These are phyloP conservation scores for Fistulifera pelliculosa DNA, from an alignment of 108 stramenopile species.

Conservation along the genomic window DNA sequence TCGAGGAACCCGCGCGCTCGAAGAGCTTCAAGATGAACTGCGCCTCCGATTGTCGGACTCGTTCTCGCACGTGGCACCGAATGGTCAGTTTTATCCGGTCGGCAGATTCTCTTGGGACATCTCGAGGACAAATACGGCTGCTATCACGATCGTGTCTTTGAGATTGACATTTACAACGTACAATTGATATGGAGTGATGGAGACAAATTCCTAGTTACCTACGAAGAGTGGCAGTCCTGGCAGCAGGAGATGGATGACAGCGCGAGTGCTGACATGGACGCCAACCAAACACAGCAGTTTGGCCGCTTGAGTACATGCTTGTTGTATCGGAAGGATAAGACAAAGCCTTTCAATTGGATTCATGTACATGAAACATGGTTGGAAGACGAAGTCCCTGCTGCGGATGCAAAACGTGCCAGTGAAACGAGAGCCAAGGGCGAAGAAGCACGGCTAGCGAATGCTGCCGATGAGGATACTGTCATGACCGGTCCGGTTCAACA, in stretches of 20 bases:
- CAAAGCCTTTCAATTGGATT: constrained; percentile 5
- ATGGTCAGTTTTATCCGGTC: constrained; percentile 14
- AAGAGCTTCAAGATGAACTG: constrained; percentile 1
- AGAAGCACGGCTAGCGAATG: too few relatives aligned
- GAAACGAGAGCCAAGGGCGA: too few relatives aligned
- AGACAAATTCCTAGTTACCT: constrained; percentile 4
- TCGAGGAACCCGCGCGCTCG: constrained; percentile 3
- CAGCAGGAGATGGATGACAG: background rate
- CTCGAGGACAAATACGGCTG: constrained; percentile 8
- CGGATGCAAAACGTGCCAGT: too few relatives aligned
- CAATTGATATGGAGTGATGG: constrained; percentile 7
- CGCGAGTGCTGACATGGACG: background rate
- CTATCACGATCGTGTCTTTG: constrained; percentile 9
- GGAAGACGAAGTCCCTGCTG: constrained; percentile 9
- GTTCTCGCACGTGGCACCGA: constrained; percentile 13
- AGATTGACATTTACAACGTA: constrained; percentile 15
- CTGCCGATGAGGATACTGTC: constrained; percentile 7
- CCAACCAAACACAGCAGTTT: constrained; percentile 4
- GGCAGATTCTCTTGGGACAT: constrained; percentile 5
- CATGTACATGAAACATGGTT: constrained; percentile 21
- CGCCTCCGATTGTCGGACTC: background rate
- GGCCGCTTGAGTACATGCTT: constrained; percentile 9
- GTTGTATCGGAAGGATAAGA: constrained; percentile 1
- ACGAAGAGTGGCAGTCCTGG: constrained; percentile 20
- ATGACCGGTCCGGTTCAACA: constrained; percentile 10